These are phyloP conservation scores for Phytophthora brassicae DNA, from an alignment of 352 stramenopile species.

Conservation along the genomic window DNA sequence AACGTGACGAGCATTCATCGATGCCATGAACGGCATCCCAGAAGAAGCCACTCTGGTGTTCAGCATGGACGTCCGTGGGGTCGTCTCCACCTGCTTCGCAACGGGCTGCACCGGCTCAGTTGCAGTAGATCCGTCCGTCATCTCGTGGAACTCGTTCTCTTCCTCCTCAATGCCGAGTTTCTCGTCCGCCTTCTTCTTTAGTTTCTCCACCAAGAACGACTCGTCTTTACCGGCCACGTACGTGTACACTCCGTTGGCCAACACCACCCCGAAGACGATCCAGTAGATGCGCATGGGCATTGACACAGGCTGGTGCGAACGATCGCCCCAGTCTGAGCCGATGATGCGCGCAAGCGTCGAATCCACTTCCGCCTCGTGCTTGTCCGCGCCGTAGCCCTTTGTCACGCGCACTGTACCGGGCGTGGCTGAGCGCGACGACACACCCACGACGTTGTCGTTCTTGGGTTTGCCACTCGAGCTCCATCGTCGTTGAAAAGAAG, in stretches of 20 bases:
- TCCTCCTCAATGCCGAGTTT: slow-evolving; percentile 48
- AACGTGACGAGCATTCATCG: slow-evolving; percentile 17
- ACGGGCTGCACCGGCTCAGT: not conserved
- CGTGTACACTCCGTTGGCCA: slow-evolving; percentile 65
- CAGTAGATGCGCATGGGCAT: slow-evolving; percentile 76
- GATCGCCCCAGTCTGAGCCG: slow-evolving; percentile 76
- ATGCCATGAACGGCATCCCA: slow-evolving; percentile 43
- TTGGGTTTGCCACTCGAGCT: no score
- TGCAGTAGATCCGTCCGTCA: slow-evolving; percentile 15
- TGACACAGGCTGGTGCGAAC: slow-evolving; percentile 61
- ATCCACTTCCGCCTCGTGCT: slow-evolving; percentile 52
- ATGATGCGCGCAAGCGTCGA: slow-evolving; percentile 68
- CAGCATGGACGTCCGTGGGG: slow-evolving; percentile 25
- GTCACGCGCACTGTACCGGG: slow-evolving; percentile 42
- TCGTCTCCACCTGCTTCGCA: not conserved
- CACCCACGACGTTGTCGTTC: not conserved
- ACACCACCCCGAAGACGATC: slow-evolving; percentile 56
- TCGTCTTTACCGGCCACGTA: slow-evolving; percentile 58
- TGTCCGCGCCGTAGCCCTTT: slow-evolving; percentile 32
- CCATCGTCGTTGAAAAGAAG: no score
- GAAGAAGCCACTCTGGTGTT: slow-evolving; percentile 12
- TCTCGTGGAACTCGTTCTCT: slow-evolving; percentile 47
- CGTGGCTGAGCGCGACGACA: slow-evolving; percentile 17
- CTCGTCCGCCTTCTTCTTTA: slow-evolving; percentile 56
- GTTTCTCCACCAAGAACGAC: slow-evolving; percentile 52